Base-by-base conservation (phyloP, 192 early-diverging fungal genomes). In the Martensiomyces pterosporus region DNA sequence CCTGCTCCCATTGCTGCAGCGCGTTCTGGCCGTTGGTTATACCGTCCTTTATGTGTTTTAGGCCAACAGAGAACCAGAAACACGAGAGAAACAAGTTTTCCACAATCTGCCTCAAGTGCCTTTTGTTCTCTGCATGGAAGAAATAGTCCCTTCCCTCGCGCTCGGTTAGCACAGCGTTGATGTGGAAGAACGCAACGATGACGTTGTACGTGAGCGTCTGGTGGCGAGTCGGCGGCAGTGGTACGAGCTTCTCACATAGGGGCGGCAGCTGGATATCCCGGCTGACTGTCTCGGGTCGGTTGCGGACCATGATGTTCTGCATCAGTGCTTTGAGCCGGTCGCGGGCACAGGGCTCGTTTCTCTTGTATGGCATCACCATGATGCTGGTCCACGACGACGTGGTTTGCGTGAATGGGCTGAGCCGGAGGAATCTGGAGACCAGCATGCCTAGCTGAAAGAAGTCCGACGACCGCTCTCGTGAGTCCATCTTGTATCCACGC, bases 261-360 rank as follows among this genome's bases (percentile, higher is more conserved):
- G 83, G 81, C 17, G 89, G 89, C 0, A 91, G 69, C 24, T 48
- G 51, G 1, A 89, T 67, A 23, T 89, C 83, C 16, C 48, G 43
- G 33, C 56, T 54, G 14, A 90, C 55, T 15, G 81, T 76, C 21
- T 77, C 75, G 18, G 62, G 49, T 6, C 64, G 64, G 56, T 87
- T 89, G 7, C 88, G 82, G 3, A 90, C 78, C 84, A 92, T 89
- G 19, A 85, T 60, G 43, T 76, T 68, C 16, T 85, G 70, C 79
- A 91, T 75, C 23, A 88, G 57, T 13, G 75, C 65, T 14, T 57
- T 43, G 19, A 91, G 55, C 1, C 77, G 61, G 8, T 53, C 49
- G 12, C 55, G 58, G 8, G 82, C 82, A 25, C 73, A 68, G 0
- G 65, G 51, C 4, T 71, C 50, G 24, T 68, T 35, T 9, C 81